These are phyloP conservation scores for Stereocaulon alpinum DNA, from an alignment of 495 filamentous ascomycete genomes.

Conservation along the genomic window DNA sequence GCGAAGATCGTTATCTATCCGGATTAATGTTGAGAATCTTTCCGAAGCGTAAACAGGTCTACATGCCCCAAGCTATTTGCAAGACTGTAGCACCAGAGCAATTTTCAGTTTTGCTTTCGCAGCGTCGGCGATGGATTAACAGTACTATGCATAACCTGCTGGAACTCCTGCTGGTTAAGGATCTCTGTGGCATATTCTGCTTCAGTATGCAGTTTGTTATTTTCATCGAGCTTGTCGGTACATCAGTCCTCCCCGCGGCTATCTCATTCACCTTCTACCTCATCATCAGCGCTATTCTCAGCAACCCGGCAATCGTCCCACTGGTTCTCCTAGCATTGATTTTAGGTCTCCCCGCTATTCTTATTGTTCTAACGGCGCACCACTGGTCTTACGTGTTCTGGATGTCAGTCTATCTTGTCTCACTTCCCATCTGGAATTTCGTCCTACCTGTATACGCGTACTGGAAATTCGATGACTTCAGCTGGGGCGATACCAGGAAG, in stretches of 20 bases:
- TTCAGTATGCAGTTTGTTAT: constrained; percentile 99
- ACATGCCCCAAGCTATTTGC: constrained; percentile 97
- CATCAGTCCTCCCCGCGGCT: constrained; percentile 86
- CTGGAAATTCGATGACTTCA: constrained; percentile 99
- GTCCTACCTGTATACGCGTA: constrained; percentile 89
- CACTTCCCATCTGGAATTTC: constrained; percentile 96
- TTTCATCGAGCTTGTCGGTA: constrained; percentile 91
- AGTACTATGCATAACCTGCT: constrained; percentile 98
- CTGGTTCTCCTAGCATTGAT: constrained; percentile 85
- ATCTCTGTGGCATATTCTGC: constrained; percentile 98
- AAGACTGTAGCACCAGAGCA: constrained; percentile 93
- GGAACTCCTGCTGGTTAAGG: constrained; percentile 89
- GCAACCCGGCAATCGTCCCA: constrained; percentile 75
- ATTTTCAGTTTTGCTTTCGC: constrained; percentile 86
- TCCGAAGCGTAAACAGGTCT: constrained; percentile 97
- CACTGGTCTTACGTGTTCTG: constrained; percentile 86
- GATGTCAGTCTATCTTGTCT: constrained; percentile 94
- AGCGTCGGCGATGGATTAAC: constrained; percentile 98
- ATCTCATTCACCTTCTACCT: constrained; percentile 97
- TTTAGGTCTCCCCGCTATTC: constrained; percentile 84
- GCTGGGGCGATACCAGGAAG: constrained; percentile 97
- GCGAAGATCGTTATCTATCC: constrained; percentile 93
- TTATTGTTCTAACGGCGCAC: constrained; percentile 92
- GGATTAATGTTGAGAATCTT: constrained; percentile 98
- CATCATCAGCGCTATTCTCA: constrained; percentile 76